These are phyloP conservation scores for Xylariomycetidae sp. DNA, from an alignment of 2,329 filamentous ascomycete genomes.

Conservation along the genomic window DNA sequence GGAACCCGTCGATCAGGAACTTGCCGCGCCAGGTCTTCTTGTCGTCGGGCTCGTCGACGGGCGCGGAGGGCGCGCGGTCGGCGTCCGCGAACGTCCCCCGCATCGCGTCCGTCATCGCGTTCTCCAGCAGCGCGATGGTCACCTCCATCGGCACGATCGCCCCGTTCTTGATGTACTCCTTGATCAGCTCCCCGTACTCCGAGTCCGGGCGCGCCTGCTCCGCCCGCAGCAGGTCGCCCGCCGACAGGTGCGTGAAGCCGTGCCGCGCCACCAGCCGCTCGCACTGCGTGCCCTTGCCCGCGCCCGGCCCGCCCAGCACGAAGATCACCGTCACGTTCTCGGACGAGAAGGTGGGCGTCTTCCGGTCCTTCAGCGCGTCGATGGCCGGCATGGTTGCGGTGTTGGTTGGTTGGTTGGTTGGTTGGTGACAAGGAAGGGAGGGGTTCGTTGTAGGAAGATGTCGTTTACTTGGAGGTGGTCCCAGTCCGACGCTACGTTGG, in stretches of 20 bases:
- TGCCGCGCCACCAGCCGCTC: slow-evolving; percentile 80
- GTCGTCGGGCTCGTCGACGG: slow-evolving; percentile 10
- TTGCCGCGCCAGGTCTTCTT: slow-evolving; percentile 45
- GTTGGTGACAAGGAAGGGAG: no score
- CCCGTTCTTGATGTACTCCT: slow-evolving; percentile 87
- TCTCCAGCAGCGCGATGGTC: slow-evolving; percentile 87
- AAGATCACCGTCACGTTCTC: slow-evolving; percentile 85
- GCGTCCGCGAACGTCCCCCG: slow-evolving; percentile 26
- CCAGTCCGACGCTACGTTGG: no score
- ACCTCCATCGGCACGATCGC: slow-evolving; percentile 99
- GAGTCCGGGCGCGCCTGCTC: slow-evolving; percentile 84
- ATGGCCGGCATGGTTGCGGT: slow-evolving; percentile 33
- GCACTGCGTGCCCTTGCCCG: slow-evolving; percentile 96
- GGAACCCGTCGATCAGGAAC: slow-evolving; percentile 81
- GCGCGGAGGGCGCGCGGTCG: slow-evolving; percentile 4
- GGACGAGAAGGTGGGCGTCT: slow-evolving; percentile 65
- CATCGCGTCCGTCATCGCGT: slow-evolving; percentile 76
- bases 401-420: background rate
- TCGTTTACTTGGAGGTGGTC: no score
- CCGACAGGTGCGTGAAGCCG: slow-evolving; percentile 87
- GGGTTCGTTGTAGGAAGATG: no score
- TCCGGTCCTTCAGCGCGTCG: slow-evolving; percentile 29
- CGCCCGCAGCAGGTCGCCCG: slow-evolving; percentile 86
- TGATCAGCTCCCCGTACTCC: slow-evolving; percentile 89
- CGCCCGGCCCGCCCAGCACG: slow-evolving; percentile 90